Evolutionary conservation across 2,329 filamentous ascomycete genomes (phyloP), one percentile per base, ranked within the genome.

Genomic region (Leptographium galeiforme): DNA sequence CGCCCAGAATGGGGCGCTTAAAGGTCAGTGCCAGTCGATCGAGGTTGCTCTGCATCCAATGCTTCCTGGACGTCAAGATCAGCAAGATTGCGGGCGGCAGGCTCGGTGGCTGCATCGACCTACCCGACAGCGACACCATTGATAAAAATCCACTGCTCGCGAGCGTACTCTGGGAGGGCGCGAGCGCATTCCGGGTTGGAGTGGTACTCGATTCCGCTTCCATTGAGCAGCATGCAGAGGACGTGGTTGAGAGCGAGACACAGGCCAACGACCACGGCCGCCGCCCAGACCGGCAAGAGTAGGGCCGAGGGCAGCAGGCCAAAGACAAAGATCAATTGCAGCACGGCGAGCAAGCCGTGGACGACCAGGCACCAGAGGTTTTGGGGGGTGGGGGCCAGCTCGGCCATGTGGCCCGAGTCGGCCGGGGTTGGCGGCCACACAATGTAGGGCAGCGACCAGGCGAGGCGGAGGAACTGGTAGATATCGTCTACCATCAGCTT

Each of bases 121-220:
- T 67, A 82, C 78, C 76, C 77, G 38, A 75, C 75, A 11, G 76
- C 79, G 33, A 89, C 79, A 1, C 87, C 87, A 61, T 90, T 90
- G 51, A 90, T 66, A 63, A 86, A 90, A n/a, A 90, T 73, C 87
- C 87, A 91, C 61, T 82, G 77, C 67, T 90, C 86, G 51, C 80
- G 72, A 12, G 71, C 69, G 63, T 80, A 74, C 57, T 78, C 72
- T 0, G 72, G 70, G 18, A 66, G 64, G 1, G 66, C 66, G 16
- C 71, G 64, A 1, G 80, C 72, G 57, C 77, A 80, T 52, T 76
- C 68, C 2, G 73, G 68, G 44, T 78, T 72, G 1, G 79, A 81
- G 18, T 67, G 64, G 59, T 76, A 81, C 3, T 71, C 69, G 50
- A 71, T 67, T n/a, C 79, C 73, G 8, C 59, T 63, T 19, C 80